A percentile compares a stretch with the other conserved stretches of the same genome.
These are phyloP conservation scores for Aspergillus avenaceus DNA, from an alignment of 495 filamentous ascomycete species.

Conservation along the genomic window DNA sequence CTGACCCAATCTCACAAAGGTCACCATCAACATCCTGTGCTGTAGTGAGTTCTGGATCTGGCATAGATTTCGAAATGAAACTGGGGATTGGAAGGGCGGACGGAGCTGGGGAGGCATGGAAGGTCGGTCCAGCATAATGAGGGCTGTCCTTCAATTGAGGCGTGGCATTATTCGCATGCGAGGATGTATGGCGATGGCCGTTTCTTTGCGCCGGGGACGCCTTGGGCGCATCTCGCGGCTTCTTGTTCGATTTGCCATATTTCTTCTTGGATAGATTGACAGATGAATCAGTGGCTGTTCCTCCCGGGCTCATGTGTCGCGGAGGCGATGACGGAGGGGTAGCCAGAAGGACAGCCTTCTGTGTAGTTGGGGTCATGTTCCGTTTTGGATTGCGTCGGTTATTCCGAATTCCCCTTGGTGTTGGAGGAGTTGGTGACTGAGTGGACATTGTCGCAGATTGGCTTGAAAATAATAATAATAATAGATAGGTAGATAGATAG, in stretches of 20 bases:
- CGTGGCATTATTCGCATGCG: constrained; percentile 35
- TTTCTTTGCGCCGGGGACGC: constrained; percentile 25
- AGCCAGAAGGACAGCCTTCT: constrained; percentile 26
- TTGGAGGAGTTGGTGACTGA: constrained; percentile 35
- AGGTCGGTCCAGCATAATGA: constrained; percentile 89
- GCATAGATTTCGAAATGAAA: constrained; percentile 80
- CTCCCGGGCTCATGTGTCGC: constrained; percentile 32
- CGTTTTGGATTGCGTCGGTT: constrained; percentile 35
- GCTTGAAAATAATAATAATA: constrained; percentile 34
- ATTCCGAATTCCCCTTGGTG: constrained; percentile 37
- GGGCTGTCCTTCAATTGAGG: constrained; percentile 44
- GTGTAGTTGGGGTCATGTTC: constrained; percentile 29
- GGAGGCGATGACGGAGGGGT: constrained; percentile 46
- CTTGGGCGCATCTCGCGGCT: constrained; percentile 26
- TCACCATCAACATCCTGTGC: constrained; percentile 37
- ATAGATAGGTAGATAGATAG: too few species aligned
- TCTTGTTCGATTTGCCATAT: constrained; percentile 33
- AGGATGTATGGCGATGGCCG: constrained; percentile 30
- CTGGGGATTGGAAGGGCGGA: constrained; percentile 90
- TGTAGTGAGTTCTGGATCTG: constrained; percentile 46
- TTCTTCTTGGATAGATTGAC: constrained; percentile 37
- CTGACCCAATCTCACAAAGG: constrained; percentile 27
- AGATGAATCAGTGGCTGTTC: constrained; percentile 29
- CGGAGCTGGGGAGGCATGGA: constrained; percentile 91
- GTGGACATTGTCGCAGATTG: constrained; percentile 40